Evolutionary conservation across 768 basidiomycete species (phyloP).

Genomic region (Trametes meyenii): DNA sequence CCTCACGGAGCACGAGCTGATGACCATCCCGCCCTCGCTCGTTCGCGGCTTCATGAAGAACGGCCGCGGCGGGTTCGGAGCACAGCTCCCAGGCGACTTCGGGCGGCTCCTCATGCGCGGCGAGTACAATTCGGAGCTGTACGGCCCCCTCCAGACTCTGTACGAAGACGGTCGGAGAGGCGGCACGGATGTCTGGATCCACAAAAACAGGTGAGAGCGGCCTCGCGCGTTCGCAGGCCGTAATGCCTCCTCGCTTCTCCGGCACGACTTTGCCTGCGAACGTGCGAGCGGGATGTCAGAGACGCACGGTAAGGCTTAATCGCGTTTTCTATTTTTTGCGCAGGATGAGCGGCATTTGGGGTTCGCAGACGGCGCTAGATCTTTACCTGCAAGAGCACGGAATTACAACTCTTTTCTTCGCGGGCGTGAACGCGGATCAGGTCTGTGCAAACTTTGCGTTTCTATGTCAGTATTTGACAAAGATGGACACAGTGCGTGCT

Average conservation of each 20-base stretch:
- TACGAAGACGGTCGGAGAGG: constrained; percentile 52
- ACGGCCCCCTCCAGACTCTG: constrained; percentile 61
- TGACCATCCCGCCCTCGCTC: constrained; percentile 62
- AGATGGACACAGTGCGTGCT: constrained; percentile 54
- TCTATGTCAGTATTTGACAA: background rate
- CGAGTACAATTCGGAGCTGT: constrained; percentile 58
- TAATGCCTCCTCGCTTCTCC: background rate
- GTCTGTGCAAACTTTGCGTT: constrained; percentile 34
- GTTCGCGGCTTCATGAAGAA: constrained; percentile 56
- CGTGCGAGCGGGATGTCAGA: background rate
- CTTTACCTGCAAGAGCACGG: constrained; percentile 65
- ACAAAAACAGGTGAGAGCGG: constrained; percentile 60
- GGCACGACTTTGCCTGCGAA: constrained; percentile 4
- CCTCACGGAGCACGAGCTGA: constrained; percentile 63
- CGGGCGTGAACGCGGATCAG: constrained; percentile 71
- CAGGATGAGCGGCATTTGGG: constrained; percentile 71
- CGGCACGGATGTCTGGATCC: constrained; percentile 72
- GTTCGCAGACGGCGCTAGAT: constrained; percentile 62
- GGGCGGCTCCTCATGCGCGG: constrained; percentile 63
- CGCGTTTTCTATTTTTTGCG: background rate
- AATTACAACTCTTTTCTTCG: constrained; percentile 61
- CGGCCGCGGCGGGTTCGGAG: constrained; percentile 53
- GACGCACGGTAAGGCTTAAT: background rate
- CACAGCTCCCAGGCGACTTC: constrained; percentile 53
- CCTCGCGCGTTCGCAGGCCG: background rate